Base-by-base conservation (phyloP, 1,284 basidiomycete species). In the Trametes sp. region DNA sequence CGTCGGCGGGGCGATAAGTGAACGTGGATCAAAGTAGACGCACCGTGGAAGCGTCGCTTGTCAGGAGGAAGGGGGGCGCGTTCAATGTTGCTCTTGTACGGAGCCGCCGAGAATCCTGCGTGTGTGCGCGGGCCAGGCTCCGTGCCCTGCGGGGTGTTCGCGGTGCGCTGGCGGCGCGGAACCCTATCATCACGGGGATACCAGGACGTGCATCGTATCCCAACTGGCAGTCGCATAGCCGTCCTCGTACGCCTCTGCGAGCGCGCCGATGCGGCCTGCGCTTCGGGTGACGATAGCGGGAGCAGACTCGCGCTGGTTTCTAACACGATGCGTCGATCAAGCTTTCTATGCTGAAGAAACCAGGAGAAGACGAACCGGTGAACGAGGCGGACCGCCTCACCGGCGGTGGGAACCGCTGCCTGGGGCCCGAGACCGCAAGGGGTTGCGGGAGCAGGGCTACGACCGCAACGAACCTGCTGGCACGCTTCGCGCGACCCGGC, bases 151-250 rank as follows among this genome's bases (percentile, higher is more conserved):
- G 38, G 7, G 11, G 23, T 14, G 7, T 28, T 49, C 48, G 48
- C 48, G 14, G 48, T 16, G 29, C 28, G 5, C 28, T 6, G 48
- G 21, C 28, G 19, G n/a, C 7, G 28, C 16, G 13, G 48, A 49
- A 49, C 48, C 48, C 48, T 49, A 49, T 49, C 28, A 31, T 31
- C 48, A 49, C 48, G 48, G 48, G 48, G 48, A n/a, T n/a, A n/a
- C n/a, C n/a, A 49, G 48, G 8, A 14, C n/a, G n/a, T 4, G 19
- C 10, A 33, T 33, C 48, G 19, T 23, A 19, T 49, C 48, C 26
- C 31, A 31, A 29, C 29, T 16, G 29, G 48, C 48, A 49, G 24
- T 49, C 48, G 28, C 48, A 31, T 49, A 19, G 26, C 16, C 28
- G 29, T 29, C 28, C 19, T 19, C 48, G 48, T 28, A 11, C 8